Evolutionary conservation across 257 asterid species (phyloP), one percentile per base, ranked within the genome.

Genomic region (Knoxia roxburghii): DNA sequence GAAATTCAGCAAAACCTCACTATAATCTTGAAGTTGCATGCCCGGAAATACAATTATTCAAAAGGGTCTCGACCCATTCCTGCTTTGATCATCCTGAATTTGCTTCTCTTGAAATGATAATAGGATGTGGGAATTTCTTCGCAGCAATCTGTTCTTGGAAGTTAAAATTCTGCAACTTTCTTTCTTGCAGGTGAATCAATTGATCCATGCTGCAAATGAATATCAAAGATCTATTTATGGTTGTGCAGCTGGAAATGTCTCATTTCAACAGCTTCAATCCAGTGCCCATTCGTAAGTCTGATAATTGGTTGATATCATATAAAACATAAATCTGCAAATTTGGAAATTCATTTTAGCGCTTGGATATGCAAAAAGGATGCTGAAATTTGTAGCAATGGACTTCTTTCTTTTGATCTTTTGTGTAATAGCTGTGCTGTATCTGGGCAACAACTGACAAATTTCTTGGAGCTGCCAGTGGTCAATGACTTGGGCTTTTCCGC

Each of bases 401-500:
- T n/a, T n/a, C n/a, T n/a, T n/a, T n/a, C n/a, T n/a, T n/a, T n/a
- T n/a, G n/a, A n/a, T n/a, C n/a, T n/a, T n/a, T n/a, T n/a, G n/a
- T n/a, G n/a, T n/a, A n/a, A n/a, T n/a, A n/a, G n/a, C n/a, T n/a
- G n/a, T n/a, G n/a, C n/a, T n/a, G n/a, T n/a, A 4, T 80, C 85
- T 5, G 83, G 79, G 48, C 41, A 61, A 48, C 77, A 79, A 57
- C 78, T 85, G 1, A 70, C 54, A 1, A 75, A 53, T 56, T 76
- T 60, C 65, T 58, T 81, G 77, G 84, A 89, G 43, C 24, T 80
- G 67, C 89, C 89, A 2, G 54, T 81, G 27, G 77, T 87, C 78
- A 81, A 83, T 77, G 88, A 73, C 75, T 79, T 85, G 77, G 95
- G 95, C 73, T 85, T 83, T 70, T 83, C 90, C 33, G 84, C 83